Evolutionary conservation across 192 early-diverging fungal species (phyloP), one percentile per base, ranked within the genome.

Genomic region (Coemansia umbellata): DNA sequence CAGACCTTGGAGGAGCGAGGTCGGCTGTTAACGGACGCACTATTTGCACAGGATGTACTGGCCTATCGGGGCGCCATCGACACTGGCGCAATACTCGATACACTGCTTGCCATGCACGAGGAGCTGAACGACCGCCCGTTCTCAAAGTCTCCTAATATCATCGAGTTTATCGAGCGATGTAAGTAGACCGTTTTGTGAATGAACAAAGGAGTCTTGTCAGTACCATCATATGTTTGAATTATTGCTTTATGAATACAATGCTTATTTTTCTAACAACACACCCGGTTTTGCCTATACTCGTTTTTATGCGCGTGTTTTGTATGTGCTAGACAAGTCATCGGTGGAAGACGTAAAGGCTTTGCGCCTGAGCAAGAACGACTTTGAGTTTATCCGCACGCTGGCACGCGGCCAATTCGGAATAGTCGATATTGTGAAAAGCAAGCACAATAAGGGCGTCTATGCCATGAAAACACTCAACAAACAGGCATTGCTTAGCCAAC

Each of bases 391-490:
- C 14, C 54, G 66, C 26, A 64, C 73, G 31, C 58, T 76, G 47
- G 73, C 73, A 17, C 66, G 73, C 30, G 73, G 73, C 6, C 73
- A 76, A 66, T 76, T 76, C 60, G 73, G 73, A 13, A 76, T 76
- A 13, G 73, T 94, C 14, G 89, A 86, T 36, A 85, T 95, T 28
- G 91, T 95, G 6, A 72, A 80, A 13, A 81, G 82, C 52, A 89
- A 84, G 37, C 65, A 78, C 9, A 82, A 88, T 60, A 77, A 79
- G 37, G 74, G 70, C 40, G 81, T 86, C 15, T 92, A 91, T 66
- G 90, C 90, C 8, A 88, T 92, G 87, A 89, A 89, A 52, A 84
- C 83, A 28, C 70, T 88, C 23, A 85, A 86, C 61, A 89, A 89
- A 51, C 61, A 76, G 23, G 84, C 83, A 31, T 70, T 91, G n/a